A percentile compares a stretch with the other conserved stretches of the same genome.
Conservation (phyloP, 345 rosid species). For the sweet orange (Citrus sinensis) region DVS_A1.0 CM039163.1:6547001-6547500, state of each 20-base stretch:
- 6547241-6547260: background rate
- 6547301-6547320: background rate
- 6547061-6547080: background rate
- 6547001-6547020: background rate
- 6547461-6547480: too few relatives aligned
- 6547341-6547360: background rate
- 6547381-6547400: background rate
- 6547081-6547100: background rate
- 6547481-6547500: too few relatives aligned
- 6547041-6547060: background rate
- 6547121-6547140: background rate
- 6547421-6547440: too few relatives aligned
- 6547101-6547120: background rate
- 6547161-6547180: background rate
- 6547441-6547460: too few relatives aligned
- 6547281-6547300: background rate
- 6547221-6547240: background rate
- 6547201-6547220: background rate
- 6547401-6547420: too few relatives aligned
- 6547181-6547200: background rate
- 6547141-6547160: background rate
- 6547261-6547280: too few relatives aligned
- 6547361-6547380: background rate
- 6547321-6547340: background rate
- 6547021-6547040: slow-evolving; percentile 5